These are phyloP conservation scores for Candida dajiaensis DNA, from an alignment of 805 yeast species.

Conservation along the genomic window DNA sequence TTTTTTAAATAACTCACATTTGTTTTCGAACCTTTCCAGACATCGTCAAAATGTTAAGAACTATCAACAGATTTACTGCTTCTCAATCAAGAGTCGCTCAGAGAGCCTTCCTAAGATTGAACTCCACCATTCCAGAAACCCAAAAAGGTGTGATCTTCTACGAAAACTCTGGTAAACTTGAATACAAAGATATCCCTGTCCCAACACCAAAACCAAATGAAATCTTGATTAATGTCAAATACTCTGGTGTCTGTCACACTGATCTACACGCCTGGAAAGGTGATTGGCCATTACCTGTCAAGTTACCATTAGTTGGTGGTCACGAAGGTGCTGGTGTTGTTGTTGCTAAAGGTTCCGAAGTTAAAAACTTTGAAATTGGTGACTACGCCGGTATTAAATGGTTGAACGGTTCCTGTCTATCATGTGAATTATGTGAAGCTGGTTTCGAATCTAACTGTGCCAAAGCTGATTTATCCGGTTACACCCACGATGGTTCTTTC, in stretches of 20 bases:
- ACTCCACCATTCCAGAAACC: constrained; percentile 47
- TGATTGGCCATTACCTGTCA: constrained; percentile 80
- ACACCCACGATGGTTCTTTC: constrained; percentile 87
- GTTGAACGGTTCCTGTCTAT: constrained; percentile 72
- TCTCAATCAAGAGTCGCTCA: constrained; percentile 10
- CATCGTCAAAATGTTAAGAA: constrained; percentile 21
- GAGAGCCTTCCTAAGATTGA: constrained; percentile 17
- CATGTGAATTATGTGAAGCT: constrained; percentile 69
- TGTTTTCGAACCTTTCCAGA: not conserved
- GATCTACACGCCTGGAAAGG: constrained; percentile 94
- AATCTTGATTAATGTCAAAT: constrained; percentile 73
- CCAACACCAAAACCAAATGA: constrained; percentile 76
- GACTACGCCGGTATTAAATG: constrained; percentile 82
- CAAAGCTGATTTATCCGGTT: constrained; percentile 71
- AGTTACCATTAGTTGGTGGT: constrained; percentile 78
- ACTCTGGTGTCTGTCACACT: constrained; percentile 92
- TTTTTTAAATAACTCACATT: not conserved
- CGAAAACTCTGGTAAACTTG: constrained; percentile 55
- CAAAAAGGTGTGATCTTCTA: constrained; percentile 72
- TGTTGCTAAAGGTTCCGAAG: constrained; percentile 68
- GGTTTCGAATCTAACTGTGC: constrained; percentile 69
- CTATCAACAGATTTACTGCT: constrained; percentile 13
- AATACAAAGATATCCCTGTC: constrained; percentile 70
- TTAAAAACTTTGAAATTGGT: constrained; percentile 67
- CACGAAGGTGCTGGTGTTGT: constrained; percentile 90